Evolutionary conservation across 345 rosid species (phyloP).

Genomic region (Noccaea bulbosa): DNA sequence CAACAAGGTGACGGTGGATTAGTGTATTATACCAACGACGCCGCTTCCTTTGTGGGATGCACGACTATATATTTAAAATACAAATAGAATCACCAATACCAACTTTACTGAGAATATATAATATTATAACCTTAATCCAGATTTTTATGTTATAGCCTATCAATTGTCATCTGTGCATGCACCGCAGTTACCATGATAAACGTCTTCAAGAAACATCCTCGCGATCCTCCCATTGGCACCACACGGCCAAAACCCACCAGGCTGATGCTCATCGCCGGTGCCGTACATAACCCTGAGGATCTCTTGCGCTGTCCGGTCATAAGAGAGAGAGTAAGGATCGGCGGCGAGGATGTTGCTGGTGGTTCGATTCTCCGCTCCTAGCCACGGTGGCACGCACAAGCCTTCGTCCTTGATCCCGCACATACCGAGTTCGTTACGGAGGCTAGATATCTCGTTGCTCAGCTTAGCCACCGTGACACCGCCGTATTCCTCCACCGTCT

Average conservation of each 20-base stretch:
- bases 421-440: slow-evolving; percentile 53
- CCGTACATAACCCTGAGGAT: slow-evolving; percentile 52
- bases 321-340: slow-evolving; percentile 46
- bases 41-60: too few species aligned
- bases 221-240: slow-evolving; percentile 54
- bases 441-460: slow-evolving; percentile 48
- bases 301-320: slow-evolving; percentile 53
- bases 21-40: too few species aligned
- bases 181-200: not conserved
- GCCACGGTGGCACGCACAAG: slow-evolving; percentile 44
- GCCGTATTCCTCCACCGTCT: slow-evolving; percentile 49
- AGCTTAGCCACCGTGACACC: slow-evolving; percentile 53
- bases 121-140: not conserved
- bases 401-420: slow-evolving; percentile 63
- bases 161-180: not conserved
- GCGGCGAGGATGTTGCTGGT: slow-evolving; percentile 44
- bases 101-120: not conserved
- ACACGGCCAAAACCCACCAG: slow-evolving; percentile 58
- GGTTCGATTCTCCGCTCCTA: slow-evolving; percentile 52
- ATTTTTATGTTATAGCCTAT: not conserved
- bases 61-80: too few species aligned
- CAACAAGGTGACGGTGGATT: too few species aligned
- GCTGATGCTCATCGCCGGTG: slow-evolving; percentile 49
- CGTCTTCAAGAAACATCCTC: slow-evolving; percentile 35
- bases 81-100: too few species aligned